Conservation (phyloP, 1,139 yeast species). For the Pichia norvegensis region DNA sequence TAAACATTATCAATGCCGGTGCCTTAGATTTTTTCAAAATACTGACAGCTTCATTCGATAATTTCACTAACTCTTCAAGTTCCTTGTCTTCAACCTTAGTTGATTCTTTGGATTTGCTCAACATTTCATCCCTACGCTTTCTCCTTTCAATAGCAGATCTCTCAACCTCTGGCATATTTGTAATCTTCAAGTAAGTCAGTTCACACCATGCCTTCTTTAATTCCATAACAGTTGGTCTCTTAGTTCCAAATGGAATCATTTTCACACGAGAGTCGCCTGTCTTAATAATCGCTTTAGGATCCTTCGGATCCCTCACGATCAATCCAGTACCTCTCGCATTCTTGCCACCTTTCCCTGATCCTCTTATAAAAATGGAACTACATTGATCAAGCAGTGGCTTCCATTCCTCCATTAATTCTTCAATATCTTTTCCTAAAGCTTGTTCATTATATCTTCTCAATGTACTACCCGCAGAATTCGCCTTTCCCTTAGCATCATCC, state of each 20-base stretch:
- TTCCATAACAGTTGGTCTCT: slow-evolving; percentile 78
- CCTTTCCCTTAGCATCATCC: slow-evolving; percentile 90
- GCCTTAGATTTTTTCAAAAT: slow-evolving; percentile 69
- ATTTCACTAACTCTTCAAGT: slow-evolving; percentile 33
- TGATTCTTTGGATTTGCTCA: slow-evolving; percentile 22
- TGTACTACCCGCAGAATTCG: slow-evolving; percentile 91
- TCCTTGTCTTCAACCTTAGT: slow-evolving; percentile 9
- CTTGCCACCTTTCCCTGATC: slow-evolving; percentile 46
- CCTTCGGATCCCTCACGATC: slow-evolving; percentile 36
- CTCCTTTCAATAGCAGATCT: slow-evolving; percentile 28
- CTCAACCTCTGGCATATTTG: slow-evolving; percentile 48
- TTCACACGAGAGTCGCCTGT: slow-evolving; percentile 51
- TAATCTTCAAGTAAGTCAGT: slow-evolving; percentile 50
- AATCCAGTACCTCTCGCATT: slow-evolving; percentile 50
- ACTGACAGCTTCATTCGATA: slow-evolving; percentile 47
- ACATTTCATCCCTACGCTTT: slow-evolving; percentile 26
- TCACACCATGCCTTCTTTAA: slow-evolving; percentile 80
- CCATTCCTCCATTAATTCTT: slow-evolving; percentile 65
- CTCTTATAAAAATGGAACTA: slow-evolving; percentile 69
- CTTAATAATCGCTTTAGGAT: slow-evolving; percentile 44
- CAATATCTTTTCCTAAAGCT: slow-evolving; percentile 69
- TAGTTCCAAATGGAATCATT: slow-evolving; percentile 80
- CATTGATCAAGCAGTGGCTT: slow-evolving; percentile 47
- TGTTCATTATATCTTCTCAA: slow-evolving; percentile 86
- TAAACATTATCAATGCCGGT: slow-evolving; percentile 58